Conservation (phyloP, 495 filamentous ascomycete genomes). For the Saxophila tyrrhenica region DNA sequence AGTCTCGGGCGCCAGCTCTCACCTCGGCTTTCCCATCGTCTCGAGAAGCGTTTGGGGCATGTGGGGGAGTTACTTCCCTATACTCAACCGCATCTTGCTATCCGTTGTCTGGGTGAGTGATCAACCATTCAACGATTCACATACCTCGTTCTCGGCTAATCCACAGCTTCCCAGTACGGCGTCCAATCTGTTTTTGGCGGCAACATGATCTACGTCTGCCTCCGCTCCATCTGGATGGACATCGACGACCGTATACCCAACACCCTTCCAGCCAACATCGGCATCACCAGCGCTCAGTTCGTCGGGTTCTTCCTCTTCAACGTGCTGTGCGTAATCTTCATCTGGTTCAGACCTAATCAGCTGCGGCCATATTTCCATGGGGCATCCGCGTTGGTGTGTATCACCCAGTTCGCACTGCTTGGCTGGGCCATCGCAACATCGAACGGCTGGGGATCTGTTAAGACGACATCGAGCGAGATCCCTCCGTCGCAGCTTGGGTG, state of each 20-base stretch:
- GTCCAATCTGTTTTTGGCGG: neutral
- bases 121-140: no score
- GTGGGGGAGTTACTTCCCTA: constrained; percentile 20
- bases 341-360: neutral
- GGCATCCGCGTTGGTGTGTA: neutral
- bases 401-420: neutral
- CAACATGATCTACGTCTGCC: neutral
- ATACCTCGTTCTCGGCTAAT: no score
- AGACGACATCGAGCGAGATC: neutral
- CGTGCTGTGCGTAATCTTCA: neutral
- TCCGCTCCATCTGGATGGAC: neutral
- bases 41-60: constrained; percentile 29
- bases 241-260: neutral
- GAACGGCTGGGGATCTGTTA: constrained; percentile 15
- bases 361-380: neutral
- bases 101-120: constrained; percentile 24
- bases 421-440: neutral
- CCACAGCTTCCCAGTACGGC: no score
- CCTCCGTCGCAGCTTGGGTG: neutral
- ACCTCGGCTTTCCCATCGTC: constrained; percentile 33
- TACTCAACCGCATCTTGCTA: constrained; percentile 20
- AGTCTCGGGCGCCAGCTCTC: constrained; percentile 29
- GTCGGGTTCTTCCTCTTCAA: neutral
- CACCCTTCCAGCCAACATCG: neutral
- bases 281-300: neutral